Evolutionary conservation across 768 basidiomycete genomes (phyloP), one percentile per base, ranked within the genome.

Genomic region (Polyporus arcularius): DNA sequence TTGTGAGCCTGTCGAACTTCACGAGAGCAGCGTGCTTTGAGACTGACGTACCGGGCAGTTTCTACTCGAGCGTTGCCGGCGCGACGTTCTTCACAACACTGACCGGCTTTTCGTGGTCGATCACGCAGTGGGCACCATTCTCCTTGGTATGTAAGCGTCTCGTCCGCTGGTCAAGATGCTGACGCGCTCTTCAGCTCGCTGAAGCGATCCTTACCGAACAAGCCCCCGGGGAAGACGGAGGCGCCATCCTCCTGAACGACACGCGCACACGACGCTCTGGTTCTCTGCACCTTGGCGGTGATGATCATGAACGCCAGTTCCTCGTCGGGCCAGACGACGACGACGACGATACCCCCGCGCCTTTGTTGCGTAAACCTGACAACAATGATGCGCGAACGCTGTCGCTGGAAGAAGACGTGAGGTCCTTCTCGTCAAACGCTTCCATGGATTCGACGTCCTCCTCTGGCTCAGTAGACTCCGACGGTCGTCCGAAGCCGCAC

Each of bases 51-150:
- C 30, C 2, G 21, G 55, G 26, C 67, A 96, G 92, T 65, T 83
- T 95, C 65, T 89, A 86, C 2, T 80, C 83, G 9, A 85, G 80
- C 15, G 89, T 95, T 0, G 69, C 69, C 15, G 86, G 89, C 0
- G 89, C 93, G 16, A 94, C 90, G 0, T 57, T 87, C 12, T 80
- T 98, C 61, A 84, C 97, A 53, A 83, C 88, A 8, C 65, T 90
- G 12, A 88, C 88, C 7, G 96, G 96, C 0, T 89, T 97, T 67
- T 89, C 91, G n/a, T 97, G 91, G 92, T 94, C 94, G 5, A 81
- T 98, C 53, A 84, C 88, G 0, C 89, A 90, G 73, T 98, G 96
- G 96, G 94, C 88, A 3, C 96, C 96, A 3, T 96, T 93, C 74
- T 86, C 94, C 0, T 73, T 98, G 69, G 93, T 96, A 64, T 49